Base-by-base conservation (phyloP, 1,139 yeast species). In the Protomyces macrosporus region DNA sequence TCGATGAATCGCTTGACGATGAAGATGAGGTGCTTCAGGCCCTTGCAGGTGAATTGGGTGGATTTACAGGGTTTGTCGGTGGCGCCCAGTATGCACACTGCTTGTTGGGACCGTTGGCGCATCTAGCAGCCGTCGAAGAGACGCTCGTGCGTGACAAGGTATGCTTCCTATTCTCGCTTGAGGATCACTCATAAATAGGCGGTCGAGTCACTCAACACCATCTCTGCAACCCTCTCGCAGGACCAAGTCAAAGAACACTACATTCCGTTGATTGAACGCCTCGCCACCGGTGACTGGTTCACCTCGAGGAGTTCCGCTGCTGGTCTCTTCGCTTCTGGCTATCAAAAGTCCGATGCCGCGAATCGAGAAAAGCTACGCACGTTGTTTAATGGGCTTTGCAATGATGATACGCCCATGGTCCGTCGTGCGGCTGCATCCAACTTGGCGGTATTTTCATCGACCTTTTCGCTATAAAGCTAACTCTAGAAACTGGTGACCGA, bases 361-460 rank as follows among this genome's bases (percentile, higher is more conserved):
- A 68, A 66, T 39, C 72, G 72, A 53, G 80, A 80, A 61, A 86
- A 85, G 59, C 79, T 93, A 67, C 80, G 90, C 68, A 80, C 81
- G 54, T 75, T 86, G 64, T 91, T 87, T 74, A 79, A 84, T 67
- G 87, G 85, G 70, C 79, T 93, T 69, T 83, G 89, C 60, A 82
- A 83, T 68, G 98, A 95, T 75, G 98, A 95, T 67, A 90, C 96
- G 33, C 99, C 99, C 66, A 91, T 95, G 97, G 98, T 93, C 45
- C 85, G 97, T 75, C 85, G 98, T 73, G 87, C 96, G 16, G 96
- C 97, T 16, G 98, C 97, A 7, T 83, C 85, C 53, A 84, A 87
- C 73, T 81, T 93, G 69, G 96, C 98, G 1, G 78, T 76, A 51
- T 10, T 34, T 39, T 6, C 10, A 12, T 30, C 4, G 12, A 6